These are phyloP conservation scores for Hypoxylon lienhwacheense DNA, from an alignment of 495 filamentous ascomycete genomes.

Conservation along the genomic window DNA sequence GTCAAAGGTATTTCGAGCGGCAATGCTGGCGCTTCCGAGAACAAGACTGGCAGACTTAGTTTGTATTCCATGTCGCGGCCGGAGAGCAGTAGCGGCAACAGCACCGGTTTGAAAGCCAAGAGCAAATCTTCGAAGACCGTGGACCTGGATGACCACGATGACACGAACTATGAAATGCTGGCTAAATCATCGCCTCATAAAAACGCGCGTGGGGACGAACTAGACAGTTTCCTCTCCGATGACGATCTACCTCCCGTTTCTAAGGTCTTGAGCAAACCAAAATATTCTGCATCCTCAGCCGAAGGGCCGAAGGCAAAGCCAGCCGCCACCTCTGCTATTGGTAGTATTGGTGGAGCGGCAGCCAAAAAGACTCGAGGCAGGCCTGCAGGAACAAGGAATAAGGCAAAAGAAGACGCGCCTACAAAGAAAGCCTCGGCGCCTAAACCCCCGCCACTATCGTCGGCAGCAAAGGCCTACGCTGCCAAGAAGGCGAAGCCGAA, in stretches of 20 bases:
- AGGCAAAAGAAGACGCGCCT: slow-evolving; percentile 37
- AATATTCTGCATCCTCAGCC: slow-evolving; percentile 38
- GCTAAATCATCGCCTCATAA: slow-evolving; percentile 59
- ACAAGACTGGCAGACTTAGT: slow-evolving; percentile 57
- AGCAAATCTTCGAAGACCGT: slow-evolving; percentile 54
- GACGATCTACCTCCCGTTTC: slow-evolving; percentile 50
- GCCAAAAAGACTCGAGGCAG: slow-evolving; percentile 57
- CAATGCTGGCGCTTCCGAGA: slow-evolving; percentile 47
- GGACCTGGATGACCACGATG: slow-evolving; percentile 64
- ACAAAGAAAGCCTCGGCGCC: slow-evolving; percentile 42
- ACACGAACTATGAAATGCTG: slow-evolving; percentile 87
- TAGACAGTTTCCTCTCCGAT: slow-evolving; percentile 64
- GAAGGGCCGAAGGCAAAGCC: slow-evolving; percentile 45
- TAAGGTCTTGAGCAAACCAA: slow-evolving; percentile 45
- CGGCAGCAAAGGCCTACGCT: slow-evolving; percentile 81
- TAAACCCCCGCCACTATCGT: slow-evolving; percentile 57
- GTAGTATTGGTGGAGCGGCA: slow-evolving; percentile 29
- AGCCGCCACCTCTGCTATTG: slow-evolving; percentile 39
- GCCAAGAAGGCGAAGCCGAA: slow-evolving; percentile 66
- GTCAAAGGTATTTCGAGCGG: slow-evolving; percentile 81
- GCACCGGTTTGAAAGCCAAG: slow-evolving; percentile 51
- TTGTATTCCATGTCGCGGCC: slow-evolving; percentile 75
- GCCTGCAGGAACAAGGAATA: slow-evolving; percentile 52
- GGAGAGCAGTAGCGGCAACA: slow-evolving; percentile 61
- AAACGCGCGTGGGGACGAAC: slow-evolving; percentile 58